Base-by-base conservation (phyloP, 805 yeast genomes). In the Wickerhamomyces sydowiorum region DNA sequence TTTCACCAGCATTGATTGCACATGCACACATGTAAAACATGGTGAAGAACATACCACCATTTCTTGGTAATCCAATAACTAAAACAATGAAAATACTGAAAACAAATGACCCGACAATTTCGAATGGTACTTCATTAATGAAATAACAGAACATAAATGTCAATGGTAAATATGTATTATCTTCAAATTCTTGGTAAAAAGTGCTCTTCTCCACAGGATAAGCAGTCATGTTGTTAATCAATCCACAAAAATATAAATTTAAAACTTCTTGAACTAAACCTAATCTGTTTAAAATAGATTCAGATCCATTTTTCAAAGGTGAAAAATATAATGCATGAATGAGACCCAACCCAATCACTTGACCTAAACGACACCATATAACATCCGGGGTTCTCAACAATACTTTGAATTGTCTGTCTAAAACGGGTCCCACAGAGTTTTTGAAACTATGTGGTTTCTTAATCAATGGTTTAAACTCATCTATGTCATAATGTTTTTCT, bases 141-240 rank as follows among this genome's bases (percentile, higher is more conserved):
- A 80, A 60, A 55, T 85, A 86, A 22, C 80, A 69, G 22, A 71
- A 38, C 46, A 82, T 78, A 56, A 88, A 88, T 3, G 90, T 82
- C 3, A 72, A 54, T 2, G 78, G 70, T 0, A 84, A 85, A 53
- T 86, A 83, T 4, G 84, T 80, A 25, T 80, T 78, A 57, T 87
- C 96, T 48, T 73, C 73, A 51, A 78, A 79, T 51, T 88, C 96
- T 47, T 84, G 85, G 58, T 86, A 87, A 57, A 88, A 88, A 42
- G 82, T 76, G 52, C 84, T 74, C 46, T 93, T 66, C 52, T 87
- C 93, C 14, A 65, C 57, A 1, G 96, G 95, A 57, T 82, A 88
- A 4, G 84, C 69, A 2, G 89, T 76, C 50, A 88, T 65, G 56
- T 86, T 87, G 52, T 82, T 85, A 33, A 88, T 67, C 78, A 87